Conservation (phyloP, 768 basidiomycete species). For the Paxillus ammoniavirescens region DNA sequence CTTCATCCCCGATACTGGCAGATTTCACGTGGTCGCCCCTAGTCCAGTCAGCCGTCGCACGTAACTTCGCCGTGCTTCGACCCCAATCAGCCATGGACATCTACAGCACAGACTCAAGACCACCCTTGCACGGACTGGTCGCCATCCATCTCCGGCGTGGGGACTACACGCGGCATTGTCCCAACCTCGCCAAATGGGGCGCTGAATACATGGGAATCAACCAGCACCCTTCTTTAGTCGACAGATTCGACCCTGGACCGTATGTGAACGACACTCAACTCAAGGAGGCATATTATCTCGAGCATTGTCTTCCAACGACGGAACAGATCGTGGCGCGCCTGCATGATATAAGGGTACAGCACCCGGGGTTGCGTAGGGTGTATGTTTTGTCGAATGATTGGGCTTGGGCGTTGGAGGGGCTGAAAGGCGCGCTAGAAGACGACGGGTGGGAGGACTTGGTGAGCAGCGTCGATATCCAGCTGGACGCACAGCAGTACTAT, state of each 20-base stretch:
- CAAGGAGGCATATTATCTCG: conserved; percentile 10
- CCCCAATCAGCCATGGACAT: conserved; percentile 28
- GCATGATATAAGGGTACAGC: conserved; percentile 33
- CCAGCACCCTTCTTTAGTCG: conserved; percentile 37
- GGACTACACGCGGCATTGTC: conserved; percentile 56
- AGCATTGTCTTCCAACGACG: conserved; percentile 41
- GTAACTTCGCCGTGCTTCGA: conserved; percentile 45
- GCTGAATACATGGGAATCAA: conserved; percentile 51
- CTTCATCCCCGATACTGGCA: conserved; percentile 46
- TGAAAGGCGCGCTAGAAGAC: conserved; percentile 34
- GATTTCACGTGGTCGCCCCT: conserved; percentile 56
- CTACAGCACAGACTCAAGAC: conserved; percentile 12
- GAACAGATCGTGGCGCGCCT: conserved; percentile 41
- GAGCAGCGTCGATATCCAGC: conserved; percentile 38
- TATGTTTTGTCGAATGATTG: conserved; percentile 54
- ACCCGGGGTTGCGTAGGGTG: conserved; percentile 32
- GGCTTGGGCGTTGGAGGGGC: conserved; percentile 40
- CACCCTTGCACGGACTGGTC: conserved; percentile 42
- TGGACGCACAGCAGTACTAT: conserved; percentile 46
- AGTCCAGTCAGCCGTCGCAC: conserved; percentile 47
- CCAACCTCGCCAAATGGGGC: conserved; percentile 45
- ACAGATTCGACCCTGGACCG: conserved; percentile 37
- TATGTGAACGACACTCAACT: conserved; percentile 4
- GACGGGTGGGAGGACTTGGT: conserved; percentile 54
- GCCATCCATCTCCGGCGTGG: conserved; percentile 58